Base-by-base conservation (phyloP, 176 grass and related monocot species). In the Dendrocalamus sinicus region DNA sequence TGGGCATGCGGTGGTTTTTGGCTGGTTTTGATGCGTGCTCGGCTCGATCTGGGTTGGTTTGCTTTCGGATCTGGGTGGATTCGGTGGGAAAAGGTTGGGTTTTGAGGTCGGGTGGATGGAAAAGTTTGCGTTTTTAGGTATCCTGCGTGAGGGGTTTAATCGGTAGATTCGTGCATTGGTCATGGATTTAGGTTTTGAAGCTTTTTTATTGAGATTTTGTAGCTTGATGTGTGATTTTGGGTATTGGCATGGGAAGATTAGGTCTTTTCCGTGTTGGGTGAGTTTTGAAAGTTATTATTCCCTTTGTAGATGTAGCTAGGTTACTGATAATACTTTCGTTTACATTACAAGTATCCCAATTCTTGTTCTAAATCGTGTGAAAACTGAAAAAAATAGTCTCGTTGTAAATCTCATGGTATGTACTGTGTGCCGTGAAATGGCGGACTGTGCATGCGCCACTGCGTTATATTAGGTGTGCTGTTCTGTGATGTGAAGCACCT, bases 61-160 rank as follows among this genome's bases (percentile, higher is more conserved):
- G 4, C 0, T 15, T 0, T 28, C 61, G 68, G 89, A 91, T 91
- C 85, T 84, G 80, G 80, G 48, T 3, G 3, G 57, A 2, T 61
- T 61, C 35, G 71, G 41, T 20, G 2, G 32, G 0, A 1, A 39
- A 15, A 35, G 4, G 1, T 12, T 11, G 39, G 35, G 6, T 14
- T 13, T 35, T 2, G 11, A 0, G 2, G 16, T 9, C 11, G 12
- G 47, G 45, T 24, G 58, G 8, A 1, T 62, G 6, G 3, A 19
- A 13, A 63, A 64, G 9, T 40, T 19, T 45, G 12, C 10, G 5
- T 23, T 1, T 16, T 22, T 2, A 3, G 12, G 3, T 47, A 1
- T 13, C 20, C 26, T 10, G 24, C 37, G 22, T 1, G 41, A 7
- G 12, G 30, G 30, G 17, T 67, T 80, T 12, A 24, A 6, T 20